Base-by-base conservation (phyloP, 2,329 filamentous ascomycete species). In the Penicillium psychrosexuale region DNA sequence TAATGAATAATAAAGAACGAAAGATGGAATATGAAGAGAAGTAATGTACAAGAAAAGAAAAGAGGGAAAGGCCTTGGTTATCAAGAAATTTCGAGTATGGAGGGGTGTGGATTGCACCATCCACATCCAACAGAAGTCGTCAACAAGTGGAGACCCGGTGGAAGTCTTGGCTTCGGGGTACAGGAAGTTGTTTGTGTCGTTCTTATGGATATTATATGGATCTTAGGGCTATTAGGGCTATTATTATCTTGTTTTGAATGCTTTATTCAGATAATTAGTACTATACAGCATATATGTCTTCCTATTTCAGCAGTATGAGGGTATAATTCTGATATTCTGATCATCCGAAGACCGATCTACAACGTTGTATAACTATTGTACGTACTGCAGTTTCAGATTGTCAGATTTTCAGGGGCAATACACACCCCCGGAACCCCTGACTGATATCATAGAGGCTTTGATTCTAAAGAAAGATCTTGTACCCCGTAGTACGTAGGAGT, bases 341-440 rank as follows among this genome's bases (percentile, higher is more conserved):
- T 42, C 19, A 30, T 33, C 22, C 22, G 22, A 24, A 6, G 22
- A 24, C 19, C 2, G 33, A 3, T 3, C 45, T 31, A 11, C 7
- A 5, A 40, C 28, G 12, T 24, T 24, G 3, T 33, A 33, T 9
- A 17, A 8, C 13, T 15, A 8, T 34, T 13, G 31, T 47, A 47
- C 33, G 15, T 13, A 24, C 28, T n/a, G 2, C n/a, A 1, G 11
- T 17, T 17, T 11, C 7, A 19, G 51, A 62, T 62, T 55, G 59
- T 64, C 59, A 64, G 51, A 62, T 62, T 55, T 59, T 64, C 59
- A 64, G 62, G 62, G 62, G 60, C 38, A 57, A 51, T 56, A 49
- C 22, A 46, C 34, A 22, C 30, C 36, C 44, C 15, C 8, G 1
- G 22, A 24, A 24, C 22, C 22, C 17, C 15, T 24, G 42, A 43